These are phyloP conservation scores for Vanrija humicola DNA, from an alignment of 1,284 basidiomycete species.

Conservation along the genomic window DNA sequence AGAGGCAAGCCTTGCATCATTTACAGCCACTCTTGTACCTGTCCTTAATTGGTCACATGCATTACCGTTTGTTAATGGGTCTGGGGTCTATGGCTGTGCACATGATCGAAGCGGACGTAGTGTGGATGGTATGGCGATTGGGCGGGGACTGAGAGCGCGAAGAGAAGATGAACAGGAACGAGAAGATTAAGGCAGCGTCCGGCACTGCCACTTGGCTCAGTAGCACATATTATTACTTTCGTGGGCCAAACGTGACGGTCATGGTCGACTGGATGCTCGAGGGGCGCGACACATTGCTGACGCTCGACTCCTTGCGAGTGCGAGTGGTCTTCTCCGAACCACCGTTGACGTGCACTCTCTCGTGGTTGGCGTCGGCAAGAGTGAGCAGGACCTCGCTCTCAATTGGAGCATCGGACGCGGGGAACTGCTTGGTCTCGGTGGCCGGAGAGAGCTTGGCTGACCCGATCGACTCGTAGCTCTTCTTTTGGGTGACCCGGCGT, in stretches of 20 bases:
- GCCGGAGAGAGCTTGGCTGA: not conserved
- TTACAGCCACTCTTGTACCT: too few species aligned
- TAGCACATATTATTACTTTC: not conserved
- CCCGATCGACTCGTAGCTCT: conserved; percentile 17
- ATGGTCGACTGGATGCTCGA: conserved; percentile 9
- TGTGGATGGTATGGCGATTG: too few species aligned
- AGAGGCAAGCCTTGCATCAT: not conserved
- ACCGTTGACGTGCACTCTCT: not conserved
- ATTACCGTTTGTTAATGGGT: not conserved
- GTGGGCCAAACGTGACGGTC: conserved; percentile 11
- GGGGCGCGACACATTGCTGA: not conserved
- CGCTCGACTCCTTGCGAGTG: not conserved
- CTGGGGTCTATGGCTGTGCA: too few species aligned
- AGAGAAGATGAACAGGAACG: too few species aligned
- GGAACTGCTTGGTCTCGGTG: not conserved
- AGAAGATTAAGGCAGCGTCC: too few species aligned
- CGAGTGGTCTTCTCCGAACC: not conserved
- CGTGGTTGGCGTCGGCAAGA: conserved; percentile 3
- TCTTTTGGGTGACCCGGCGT: conserved; percentile 19
- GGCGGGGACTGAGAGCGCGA: too few species aligned
- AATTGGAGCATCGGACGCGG: not conserved
- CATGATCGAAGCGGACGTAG: too few species aligned
- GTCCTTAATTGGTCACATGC: conserved; percentile 5
- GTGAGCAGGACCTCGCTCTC: conserved; percentile 10
- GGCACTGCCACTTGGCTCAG: too few species aligned